Percentiles rank a stretch among this genome's conserved stretches.
phyloP scores from a whole-genome alignment of 331 rosid species.

The Rhamnella rubrinervis region DNA sequence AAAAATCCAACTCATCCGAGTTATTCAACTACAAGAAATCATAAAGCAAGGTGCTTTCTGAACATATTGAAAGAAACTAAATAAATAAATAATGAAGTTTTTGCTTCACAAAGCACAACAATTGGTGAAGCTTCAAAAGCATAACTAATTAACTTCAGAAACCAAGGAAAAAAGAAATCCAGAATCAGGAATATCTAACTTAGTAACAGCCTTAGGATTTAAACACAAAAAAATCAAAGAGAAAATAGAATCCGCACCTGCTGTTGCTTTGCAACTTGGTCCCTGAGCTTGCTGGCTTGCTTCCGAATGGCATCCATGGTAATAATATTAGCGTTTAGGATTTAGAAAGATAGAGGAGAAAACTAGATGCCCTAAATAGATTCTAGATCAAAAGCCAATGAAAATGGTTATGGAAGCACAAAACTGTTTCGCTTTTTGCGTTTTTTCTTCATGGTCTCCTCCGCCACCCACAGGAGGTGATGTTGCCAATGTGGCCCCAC shows the following conservation, averaged over 20 bases:
- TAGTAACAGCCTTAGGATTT: neutral
- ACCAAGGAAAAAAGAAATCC: neutral
- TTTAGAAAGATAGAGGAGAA: neutral
- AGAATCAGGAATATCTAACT: neutral
- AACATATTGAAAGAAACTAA: no score
- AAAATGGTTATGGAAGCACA: neutral
- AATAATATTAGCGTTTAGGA: neutral
- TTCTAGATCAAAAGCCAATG: neutral
- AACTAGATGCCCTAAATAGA: neutral
- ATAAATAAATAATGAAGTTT: no score
- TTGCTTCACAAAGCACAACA: neutral
- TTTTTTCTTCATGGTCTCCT: neutral
- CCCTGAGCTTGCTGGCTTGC: constrained; percentile 89
- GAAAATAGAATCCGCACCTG: constrained; percentile 48
- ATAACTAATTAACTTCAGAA: neutral
- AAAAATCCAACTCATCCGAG: no score
- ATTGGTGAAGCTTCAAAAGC: neutral
- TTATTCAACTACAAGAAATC: no score
- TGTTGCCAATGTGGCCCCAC: neutral
- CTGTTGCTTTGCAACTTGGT: constrained; percentile 92
- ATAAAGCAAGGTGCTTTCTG: no score
- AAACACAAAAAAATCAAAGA: neutral
- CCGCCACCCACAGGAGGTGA: neutral
- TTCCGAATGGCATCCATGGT: constrained; percentile 81
- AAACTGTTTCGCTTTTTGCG: neutral